phyloP scores from a whole-genome alignment of 495 filamentous ascomycete genomes.

The Chaetomium tenue region DNA sequence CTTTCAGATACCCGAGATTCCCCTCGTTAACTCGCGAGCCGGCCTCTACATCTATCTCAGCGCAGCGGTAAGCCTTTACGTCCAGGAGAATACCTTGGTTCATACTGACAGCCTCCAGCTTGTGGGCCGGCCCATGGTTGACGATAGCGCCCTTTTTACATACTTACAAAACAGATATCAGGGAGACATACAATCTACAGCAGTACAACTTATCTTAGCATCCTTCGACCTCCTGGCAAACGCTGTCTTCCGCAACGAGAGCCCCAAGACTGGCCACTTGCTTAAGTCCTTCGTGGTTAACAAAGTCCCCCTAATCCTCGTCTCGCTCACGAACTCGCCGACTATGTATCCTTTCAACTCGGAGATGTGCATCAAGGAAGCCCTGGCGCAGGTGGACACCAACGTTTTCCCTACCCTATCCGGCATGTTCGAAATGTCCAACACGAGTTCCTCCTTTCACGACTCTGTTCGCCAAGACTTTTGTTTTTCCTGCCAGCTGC shows the following conservation, averaged over 20 bases:
- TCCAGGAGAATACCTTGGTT: not conserved
- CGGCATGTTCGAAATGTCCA: constrained; percentile 72
- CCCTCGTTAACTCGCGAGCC: constrained; percentile 74
- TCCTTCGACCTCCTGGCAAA: constrained; percentile 88
- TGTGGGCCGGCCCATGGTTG: constrained; percentile 74
- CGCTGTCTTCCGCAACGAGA: constrained; percentile 75
- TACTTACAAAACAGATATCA: constrained; percentile 80
- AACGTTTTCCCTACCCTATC: constrained; percentile 79
- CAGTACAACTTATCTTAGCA: constrained; percentile 77
- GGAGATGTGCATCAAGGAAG: constrained; percentile 77
- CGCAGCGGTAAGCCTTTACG: constrained; percentile 60
- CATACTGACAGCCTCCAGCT: constrained; percentile 57
- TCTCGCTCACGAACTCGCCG: constrained; percentile 54
- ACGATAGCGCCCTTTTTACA: constrained; percentile 72
- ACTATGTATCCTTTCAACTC: constrained; percentile 62
- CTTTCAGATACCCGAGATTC: constrained; percentile 61
- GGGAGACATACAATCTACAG: constrained; percentile 70
- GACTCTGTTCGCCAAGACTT: constrained; percentile 88
- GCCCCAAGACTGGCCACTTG: constrained; percentile 66
- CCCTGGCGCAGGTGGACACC: constrained; percentile 70
- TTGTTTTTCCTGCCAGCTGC: constrained; percentile 84
- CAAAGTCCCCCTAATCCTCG: constrained; percentile 79
- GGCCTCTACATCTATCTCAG: constrained; percentile 91
- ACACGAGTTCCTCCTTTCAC: constrained; percentile 66
- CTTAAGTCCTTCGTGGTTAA: constrained; percentile 91